Evolutionary conservation across 2,329 filamentous ascomycete genomes (phyloP), one percentile per base, ranked within the genome.

Genomic region (Geosmithia morbida): DNA sequence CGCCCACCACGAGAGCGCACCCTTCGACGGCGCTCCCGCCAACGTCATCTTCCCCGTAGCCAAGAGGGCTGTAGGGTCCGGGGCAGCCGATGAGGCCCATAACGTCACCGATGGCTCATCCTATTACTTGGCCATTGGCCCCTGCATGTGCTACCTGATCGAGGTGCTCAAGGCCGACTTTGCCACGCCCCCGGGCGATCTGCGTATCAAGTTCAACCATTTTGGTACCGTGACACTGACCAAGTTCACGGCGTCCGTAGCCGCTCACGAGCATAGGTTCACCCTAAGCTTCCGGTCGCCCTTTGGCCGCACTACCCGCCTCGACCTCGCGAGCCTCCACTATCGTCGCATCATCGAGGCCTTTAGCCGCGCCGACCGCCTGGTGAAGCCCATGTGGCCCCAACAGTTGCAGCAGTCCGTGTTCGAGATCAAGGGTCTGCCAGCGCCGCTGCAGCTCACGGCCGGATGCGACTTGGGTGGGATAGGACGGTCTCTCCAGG

Each of bases 371-470:
- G 68, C 68, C 26, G 75, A 79, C 54, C 69, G 73, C 39, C 72
- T 69, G 48, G 58, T 79, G 43, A 77, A 77, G 55, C 75, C 75
- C 0, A 72, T 71, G 49, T 79, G 75, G 75, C 75, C 75, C 10
- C 69, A 74, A 46, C 63, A 72, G 39, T 68, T 75, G 59, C 75
- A 77, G 51, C 68, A 69, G 37, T 62, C 64, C 41, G 68, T 76
- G 3, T 77, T 78, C 52, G 67, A 68, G 45, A 66, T 78, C 46
- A 66, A 67, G 41, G 73, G 72, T 7, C 66, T 77, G 14, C 67
- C 71, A 7, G 68, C 72, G 11, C 70, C 72, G 7, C 67, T 75
- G 47, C 70, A 74, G 48, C 59, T 78, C 26, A 72, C 74, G 1
- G 69, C 72, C 7, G 71, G 72, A 8, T 74, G 76, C 48, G 69